phyloP scores from a whole-genome alignment of 2,329 filamentous ascomycete species.

The Paraphoma chrysanthemicola region DNA sequence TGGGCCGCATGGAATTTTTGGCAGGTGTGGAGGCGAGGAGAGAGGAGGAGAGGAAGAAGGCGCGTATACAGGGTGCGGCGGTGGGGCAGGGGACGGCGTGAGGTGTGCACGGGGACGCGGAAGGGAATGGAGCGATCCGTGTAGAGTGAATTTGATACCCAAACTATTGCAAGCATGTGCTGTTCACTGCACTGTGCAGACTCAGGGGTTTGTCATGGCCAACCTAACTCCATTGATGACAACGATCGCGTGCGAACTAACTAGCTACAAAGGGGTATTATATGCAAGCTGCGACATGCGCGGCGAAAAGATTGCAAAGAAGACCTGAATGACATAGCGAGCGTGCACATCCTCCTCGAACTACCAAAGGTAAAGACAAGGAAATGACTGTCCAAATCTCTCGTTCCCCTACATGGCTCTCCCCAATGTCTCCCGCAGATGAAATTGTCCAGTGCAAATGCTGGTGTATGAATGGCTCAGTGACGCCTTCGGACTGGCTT shows the following conservation, averaged over 20 bases:
- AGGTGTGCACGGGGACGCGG: not conserved
- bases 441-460: not conserved
- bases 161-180: not conserved
- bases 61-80: slow-evolving; percentile 27
- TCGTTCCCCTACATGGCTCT: not conserved
- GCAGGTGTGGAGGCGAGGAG: slow-evolving; percentile 62
- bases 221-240: too few relatives aligned
- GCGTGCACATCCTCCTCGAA: not conserved
- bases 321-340: not conserved
- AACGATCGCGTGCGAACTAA: too few relatives aligned
- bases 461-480: not conserved
- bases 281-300: not conserved
- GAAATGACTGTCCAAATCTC: not conserved
- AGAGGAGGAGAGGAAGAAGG: slow-evolving; percentile 63
- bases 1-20: slow-evolving; percentile 69
- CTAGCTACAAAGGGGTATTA: not conserved
- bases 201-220: too few relatives aligned
- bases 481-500: not conserved
- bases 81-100: not conserved
- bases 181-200: too few relatives aligned
- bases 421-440: not conserved
- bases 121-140: not conserved
- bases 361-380: not conserved
- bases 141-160: slow-evolving; percentile 1
- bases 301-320: not conserved